Evolutionary conservation across 1,284 basidiomycete genomes (phyloP).

Genomic region (Chalciporus sp.): DNA sequence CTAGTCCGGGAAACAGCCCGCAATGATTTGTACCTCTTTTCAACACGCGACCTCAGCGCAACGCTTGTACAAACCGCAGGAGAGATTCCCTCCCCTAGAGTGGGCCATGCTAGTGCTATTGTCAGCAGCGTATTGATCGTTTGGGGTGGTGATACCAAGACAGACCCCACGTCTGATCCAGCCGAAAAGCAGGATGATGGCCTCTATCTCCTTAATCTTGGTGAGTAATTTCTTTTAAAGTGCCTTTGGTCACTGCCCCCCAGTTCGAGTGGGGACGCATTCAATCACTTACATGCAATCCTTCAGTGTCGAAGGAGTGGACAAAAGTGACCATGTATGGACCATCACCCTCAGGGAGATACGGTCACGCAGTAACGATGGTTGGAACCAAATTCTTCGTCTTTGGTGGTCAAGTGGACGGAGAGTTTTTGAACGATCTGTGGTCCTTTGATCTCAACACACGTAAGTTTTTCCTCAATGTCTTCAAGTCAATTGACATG

Average conservation of each 20-base stretch:
- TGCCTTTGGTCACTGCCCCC: not conserved
- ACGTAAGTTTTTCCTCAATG: constrained; percentile 52
- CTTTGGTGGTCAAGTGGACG: constrained; percentile 97
- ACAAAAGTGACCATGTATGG: constrained; percentile 82
- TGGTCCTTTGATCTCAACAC: constrained; percentile 97
- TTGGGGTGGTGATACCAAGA: constrained; percentile 97
- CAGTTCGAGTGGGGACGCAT: not conserved
- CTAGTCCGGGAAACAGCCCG: constrained; percentile 90
- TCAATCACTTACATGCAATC: not conserved
- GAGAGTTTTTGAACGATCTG: constrained; percentile 93
- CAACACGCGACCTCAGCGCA: constrained; percentile 77
- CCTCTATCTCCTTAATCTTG: constrained; percentile 93
- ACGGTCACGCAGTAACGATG: constrained; percentile 96
- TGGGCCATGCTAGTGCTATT: constrained; percentile 95
- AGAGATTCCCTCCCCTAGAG: constrained; percentile 86
- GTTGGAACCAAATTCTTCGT: constrained; percentile 90
- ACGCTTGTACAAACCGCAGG: constrained; percentile 86
- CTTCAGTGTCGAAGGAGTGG: constrained; percentile 88
- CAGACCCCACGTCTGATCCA: constrained; percentile 63
- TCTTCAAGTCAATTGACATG: constrained; percentile 2
- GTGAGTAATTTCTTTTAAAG: constrained; percentile 48
- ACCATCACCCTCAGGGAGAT: constrained; percentile 82
- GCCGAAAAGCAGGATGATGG: constrained; percentile 91
- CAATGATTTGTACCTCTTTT: constrained; percentile 94
- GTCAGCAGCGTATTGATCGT: constrained; percentile 96